Evolutionary conservation across 2,329 filamentous ascomycete species (phyloP), one percentile per base, ranked within the genome.

Genomic region (Aschersonia sp.): DNA sequence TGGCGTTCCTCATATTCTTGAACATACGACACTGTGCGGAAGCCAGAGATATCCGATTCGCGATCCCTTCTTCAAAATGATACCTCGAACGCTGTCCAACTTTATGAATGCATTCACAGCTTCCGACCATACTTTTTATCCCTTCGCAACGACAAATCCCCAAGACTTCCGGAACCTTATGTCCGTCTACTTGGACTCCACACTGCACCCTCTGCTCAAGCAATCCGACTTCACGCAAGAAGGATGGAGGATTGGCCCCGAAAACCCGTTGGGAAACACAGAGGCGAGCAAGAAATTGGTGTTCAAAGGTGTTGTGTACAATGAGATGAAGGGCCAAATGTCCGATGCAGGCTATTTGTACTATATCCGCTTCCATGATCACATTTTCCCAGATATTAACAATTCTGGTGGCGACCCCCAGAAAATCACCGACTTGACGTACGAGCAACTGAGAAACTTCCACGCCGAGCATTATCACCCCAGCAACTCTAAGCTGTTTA

Each of bases 101-200:
- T 98, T 95, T 62, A 98, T 98, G 92, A 98, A 98, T 64, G 92
- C 92, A 51, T 95, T 97, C 62, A 98, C 92, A 41, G 88, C 89
- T 30, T 84, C 88, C 29, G 90, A 97, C 59, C 89, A 98, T 63
- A 98, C 92, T 9, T 94, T 87, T 55, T 98, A 98, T 61, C 92
- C 92, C 2, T 98, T 98, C 64, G 89, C 92, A 48, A 98, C 92
- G 2, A 98, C 92, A 30, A 98, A 98, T 59, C 73, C 79, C 22
- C 87, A 95, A 62, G 92, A 98, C 59, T 98, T 92, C 66, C 85
- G 85, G 65, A 98, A 98, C 59, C 75, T 98, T 45, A 83, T 97
- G 76, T 92, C 87, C 3, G 92, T 98, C 12, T 98, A 98, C 60
- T 79, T 98, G 45, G 92, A 98, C 65, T 87, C 92, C 8, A 97